Percentiles rank a stretch among this genome's conserved stretches.
Conservation (phyloP, 805 yeast species). For the Metschnikowia proteae region DNA sequence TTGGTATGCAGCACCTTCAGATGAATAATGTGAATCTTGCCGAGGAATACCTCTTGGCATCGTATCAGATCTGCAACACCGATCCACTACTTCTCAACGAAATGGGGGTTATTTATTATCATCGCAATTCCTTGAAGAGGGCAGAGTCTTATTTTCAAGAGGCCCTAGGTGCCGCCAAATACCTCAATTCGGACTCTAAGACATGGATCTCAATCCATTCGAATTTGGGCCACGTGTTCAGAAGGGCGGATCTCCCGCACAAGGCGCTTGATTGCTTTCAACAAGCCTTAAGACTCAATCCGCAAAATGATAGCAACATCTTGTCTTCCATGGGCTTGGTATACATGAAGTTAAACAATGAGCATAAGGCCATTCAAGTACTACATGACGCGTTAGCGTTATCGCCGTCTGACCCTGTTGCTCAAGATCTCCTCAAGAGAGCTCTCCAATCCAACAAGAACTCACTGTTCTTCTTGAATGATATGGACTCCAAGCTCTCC, state of each 20-base stretch:
- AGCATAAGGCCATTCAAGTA: constrained; percentile 64
- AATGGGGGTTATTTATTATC: constrained; percentile 86
- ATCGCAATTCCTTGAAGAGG: constrained; percentile 58
- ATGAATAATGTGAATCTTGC: constrained; percentile 81
- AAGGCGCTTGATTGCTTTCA: constrained; percentile 73
- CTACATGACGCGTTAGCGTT: constrained; percentile 80
- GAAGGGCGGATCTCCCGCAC: constrained; percentile 57
- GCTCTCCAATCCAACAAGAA: constrained; percentile 62
- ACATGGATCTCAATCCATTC: constrained; percentile 84
- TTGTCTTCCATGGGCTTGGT: constrained; percentile 84
- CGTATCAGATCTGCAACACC: constrained; percentile 71
- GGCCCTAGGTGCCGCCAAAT: constrained; percentile 67
- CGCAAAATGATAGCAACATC: constrained; percentile 64
- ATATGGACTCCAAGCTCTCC: constrained; percentile 13
- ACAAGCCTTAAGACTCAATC: constrained; percentile 66
- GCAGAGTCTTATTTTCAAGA: constrained; percentile 70
- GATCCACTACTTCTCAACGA: constrained; percentile 92
- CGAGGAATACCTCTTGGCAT: constrained; percentile 75
- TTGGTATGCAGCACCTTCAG: constrained; percentile 95
- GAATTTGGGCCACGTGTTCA: constrained; percentile 84
- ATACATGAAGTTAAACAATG: constrained; percentile 63
- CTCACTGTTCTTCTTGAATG: constrained; percentile 11
- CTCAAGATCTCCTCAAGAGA: constrained; percentile 72
- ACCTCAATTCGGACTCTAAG: constrained; percentile 70
- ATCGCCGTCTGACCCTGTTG: constrained; percentile 76